A percentile compares a stretch with the other conserved stretches of the same genome.
phyloP scores from a whole-genome alignment of 805 yeast species.

The Diddensiella caesifluorescens region DNA sequence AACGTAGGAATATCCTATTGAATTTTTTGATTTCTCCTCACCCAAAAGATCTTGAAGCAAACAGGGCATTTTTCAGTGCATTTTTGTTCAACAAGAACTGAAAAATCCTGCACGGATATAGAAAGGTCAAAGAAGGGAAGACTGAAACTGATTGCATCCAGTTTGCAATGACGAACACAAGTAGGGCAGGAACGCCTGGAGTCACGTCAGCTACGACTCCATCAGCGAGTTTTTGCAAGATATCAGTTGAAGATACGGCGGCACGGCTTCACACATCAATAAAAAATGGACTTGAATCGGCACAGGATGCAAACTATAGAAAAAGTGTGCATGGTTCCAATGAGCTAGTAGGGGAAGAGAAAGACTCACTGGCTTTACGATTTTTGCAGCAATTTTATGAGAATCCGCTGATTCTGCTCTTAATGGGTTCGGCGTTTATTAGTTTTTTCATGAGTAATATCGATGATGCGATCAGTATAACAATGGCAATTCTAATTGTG shows the following conservation, averaged over 20 bases:
- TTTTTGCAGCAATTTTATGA: slow-evolving; percentile 78
- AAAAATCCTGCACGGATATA: no score
- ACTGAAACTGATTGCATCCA: no score
- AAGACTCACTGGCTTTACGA: slow-evolving; percentile 62
- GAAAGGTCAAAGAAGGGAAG: no score
- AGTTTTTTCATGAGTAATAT: slow-evolving; percentile 92
- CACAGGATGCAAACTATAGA: slow-evolving; percentile 67
- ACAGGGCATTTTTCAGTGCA: no score
- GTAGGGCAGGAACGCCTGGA: slow-evolving; percentile 30
- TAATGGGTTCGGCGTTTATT: slow-evolving; percentile 84
- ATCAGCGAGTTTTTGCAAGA: slow-evolving; percentile 57
- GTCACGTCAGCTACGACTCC: slow-evolving; percentile 36
- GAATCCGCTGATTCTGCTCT: slow-evolving; percentile 82
- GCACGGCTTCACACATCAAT: slow-evolving; percentile 57
- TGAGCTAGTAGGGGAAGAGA: slow-evolving; percentile 71
- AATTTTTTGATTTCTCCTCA: no score
- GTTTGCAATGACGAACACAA: no score
- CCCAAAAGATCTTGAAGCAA: no score
- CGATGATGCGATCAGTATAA: slow-evolving; percentile 92
- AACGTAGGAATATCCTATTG: no score
- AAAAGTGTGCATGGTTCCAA: slow-evolving; percentile 74
- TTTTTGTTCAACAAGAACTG: no score
- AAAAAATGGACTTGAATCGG: slow-evolving; percentile 54
- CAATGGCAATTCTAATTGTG: slow-evolving; percentile 86
- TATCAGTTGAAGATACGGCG: slow-evolving; percentile 62